phyloP scores from a whole-genome alignment of 2,329 filamentous ascomycete genomes.

The Coniochaeta sp. region DNA sequence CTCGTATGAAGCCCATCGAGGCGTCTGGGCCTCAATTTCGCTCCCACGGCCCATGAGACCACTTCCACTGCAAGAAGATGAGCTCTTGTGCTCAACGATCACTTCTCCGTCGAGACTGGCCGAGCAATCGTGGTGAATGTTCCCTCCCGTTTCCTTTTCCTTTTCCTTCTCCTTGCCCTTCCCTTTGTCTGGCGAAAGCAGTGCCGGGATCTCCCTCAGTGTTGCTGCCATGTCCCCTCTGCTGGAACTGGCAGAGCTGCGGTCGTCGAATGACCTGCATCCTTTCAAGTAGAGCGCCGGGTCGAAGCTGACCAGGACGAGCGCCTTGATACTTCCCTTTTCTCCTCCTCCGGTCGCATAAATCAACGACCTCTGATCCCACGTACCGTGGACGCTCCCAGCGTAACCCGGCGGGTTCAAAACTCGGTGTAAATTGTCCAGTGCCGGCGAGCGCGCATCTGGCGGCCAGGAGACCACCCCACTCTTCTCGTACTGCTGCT shows the following conservation, averaged over 20 bases:
- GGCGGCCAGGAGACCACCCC: constrained; percentile 26
- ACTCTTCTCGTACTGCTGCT: constrained; percentile 16
- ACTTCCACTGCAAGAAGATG: not conserved
- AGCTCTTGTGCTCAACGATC: not conserved
- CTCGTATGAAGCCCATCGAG: not conserved
- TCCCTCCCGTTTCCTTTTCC: not conserved
- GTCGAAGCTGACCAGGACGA: constrained; percentile 37
- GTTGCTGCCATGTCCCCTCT: not conserved
- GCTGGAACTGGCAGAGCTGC: not conserved
- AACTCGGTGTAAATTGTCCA: constrained; percentile 26
- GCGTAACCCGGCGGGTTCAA: constrained; percentile 29
- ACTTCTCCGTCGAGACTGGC: not conserved
- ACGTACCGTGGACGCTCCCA: constrained; percentile 30
- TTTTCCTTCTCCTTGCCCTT: not conserved
- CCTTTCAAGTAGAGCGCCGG: constrained; percentile 25
- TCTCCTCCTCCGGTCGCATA: constrained; percentile 27
- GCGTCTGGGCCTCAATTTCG: not conserved
- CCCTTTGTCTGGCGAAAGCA: not conserved
- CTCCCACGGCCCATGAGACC: not conserved
- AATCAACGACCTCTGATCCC: constrained; percentile 40
- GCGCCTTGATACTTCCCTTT: constrained; percentile 17
- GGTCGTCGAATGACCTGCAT: constrained; percentile 14
- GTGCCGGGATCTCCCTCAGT: not conserved
- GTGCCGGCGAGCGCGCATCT: constrained; percentile 13
- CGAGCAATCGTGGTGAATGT: not conserved